Base-by-base conservation (phyloP, 1,284 basidiomycete species). In the Ustilago xerochloae region DNA sequence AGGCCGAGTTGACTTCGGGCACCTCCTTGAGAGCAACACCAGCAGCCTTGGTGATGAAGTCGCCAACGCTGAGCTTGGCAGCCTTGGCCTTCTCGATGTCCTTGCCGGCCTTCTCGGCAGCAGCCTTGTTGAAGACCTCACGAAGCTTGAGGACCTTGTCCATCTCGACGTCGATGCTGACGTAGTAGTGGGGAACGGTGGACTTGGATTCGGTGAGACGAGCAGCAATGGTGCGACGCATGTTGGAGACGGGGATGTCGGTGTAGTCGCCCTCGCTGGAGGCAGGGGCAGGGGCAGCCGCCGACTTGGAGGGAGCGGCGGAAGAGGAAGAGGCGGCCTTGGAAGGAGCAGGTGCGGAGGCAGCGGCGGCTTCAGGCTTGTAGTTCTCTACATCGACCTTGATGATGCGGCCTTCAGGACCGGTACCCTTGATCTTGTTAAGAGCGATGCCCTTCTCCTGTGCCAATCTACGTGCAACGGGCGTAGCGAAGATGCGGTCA, bases 41-140 rank as follows among this genome's bases (percentile, higher is more conserved):
- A 45, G 92, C 90, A 6, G 94, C 97, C 87, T 99, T 99, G 85
- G 98, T 90, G 81, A 99, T 90, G 84, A 99, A 99, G 87, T 99
- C 97, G 85, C 98, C 97, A 63, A 99, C 93, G 74, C 93, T 95
- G 67, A 99, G 89, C 88, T 99, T 99, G 32, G 79, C 80, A 83
- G 94, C 94, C 43, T 89, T 89, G 46, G 93, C 86, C 35, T 91
- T 89, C 84, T 91, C 91, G 47, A 69, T 69, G 41, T 84, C 81
- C 64, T 74, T 80, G 24, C 72, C 69, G 15, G 81, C 79, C 50
- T 74, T 68, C 60, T 81, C 73, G 53, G 68, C 64, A 15, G 81
- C 66, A 52, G 88, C 88, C 78, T 87, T 86, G 89, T 99, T 99
- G 88, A 99, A 99, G 70, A 98, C 91, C 85, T 95, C 90, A 63